Percentiles rank a stretch among this genome's conserved stretches.
phyloP scores from a whole-genome alignment of 2,329 filamentous ascomycete species.

The Pyricularia sp. region DNA sequence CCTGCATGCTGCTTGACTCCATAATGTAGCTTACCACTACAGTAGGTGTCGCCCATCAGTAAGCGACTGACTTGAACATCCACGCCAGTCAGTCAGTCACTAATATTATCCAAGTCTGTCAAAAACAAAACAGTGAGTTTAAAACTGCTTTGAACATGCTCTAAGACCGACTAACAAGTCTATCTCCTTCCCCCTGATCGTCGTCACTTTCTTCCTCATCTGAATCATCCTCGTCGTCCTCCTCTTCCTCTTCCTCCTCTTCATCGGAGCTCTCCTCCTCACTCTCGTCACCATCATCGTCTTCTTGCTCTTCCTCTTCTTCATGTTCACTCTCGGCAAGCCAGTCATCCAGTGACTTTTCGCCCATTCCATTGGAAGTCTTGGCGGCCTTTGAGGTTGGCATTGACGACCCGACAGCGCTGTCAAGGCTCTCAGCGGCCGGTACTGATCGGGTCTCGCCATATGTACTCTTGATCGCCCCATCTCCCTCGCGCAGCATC shows the following conservation, averaged over 20 bases:
- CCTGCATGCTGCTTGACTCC: too few relatives aligned
- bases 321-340: conserved; percentile 61
- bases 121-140: background rate
- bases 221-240: conserved; percentile 38
- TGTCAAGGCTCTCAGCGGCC: conserved; percentile 56
- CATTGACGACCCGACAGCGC: conserved; percentile 28
- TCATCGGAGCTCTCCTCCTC: conserved; percentile 38
- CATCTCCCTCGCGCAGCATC: conserved; percentile 45
- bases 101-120: background rate
- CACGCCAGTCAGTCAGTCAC: background rate
- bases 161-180: conserved; percentile 4
- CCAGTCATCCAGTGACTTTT: conserved; percentile 86
- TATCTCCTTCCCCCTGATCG: conserved; percentile 7
- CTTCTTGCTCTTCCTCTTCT: conserved; percentile 38
- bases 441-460: conserved; percentile 35
- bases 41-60: too few relatives aligned
- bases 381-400: conserved; percentile 25
- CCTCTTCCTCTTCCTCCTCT: conserved; percentile 40
- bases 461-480: conserved; percentile 19
- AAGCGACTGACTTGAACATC: background rate
- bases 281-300: conserved; percentile 41
- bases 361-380: conserved; percentile 37
- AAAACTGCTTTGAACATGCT: background rate
- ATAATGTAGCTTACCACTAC: too few relatives aligned
- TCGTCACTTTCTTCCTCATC: conserved; percentile 39